Evolutionary conservation across 2,329 filamentous ascomycete species (phyloP), one percentile per base, ranked within the genome.

Genomic region (Talaromyces sp.): DNA sequence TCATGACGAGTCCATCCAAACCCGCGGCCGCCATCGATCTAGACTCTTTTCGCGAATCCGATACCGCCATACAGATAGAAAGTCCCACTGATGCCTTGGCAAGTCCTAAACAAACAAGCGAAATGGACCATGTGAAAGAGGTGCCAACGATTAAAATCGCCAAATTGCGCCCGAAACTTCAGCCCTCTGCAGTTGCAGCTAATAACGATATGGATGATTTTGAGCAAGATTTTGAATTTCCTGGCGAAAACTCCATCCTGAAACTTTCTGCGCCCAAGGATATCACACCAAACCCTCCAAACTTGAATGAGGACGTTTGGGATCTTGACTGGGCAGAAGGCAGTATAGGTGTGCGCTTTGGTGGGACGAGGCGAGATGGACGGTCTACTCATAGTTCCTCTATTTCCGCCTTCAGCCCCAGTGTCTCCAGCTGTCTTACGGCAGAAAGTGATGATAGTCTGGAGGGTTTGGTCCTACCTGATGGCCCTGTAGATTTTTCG

Each of bases 361-460:
- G 90, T 44, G 94, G 94, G 52, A 96, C 92, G 14, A 85, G 87
- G 66, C 87, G 91, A 68, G 91, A 94, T 70, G 85, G 83, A n/a
- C 87, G 86, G 47, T 93, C 91, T 56, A 87, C 88, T 69, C 87
- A 91, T 69, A 95, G 91, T 78, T 96, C 92, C 0, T 94, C 92
- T 18, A 87, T 89, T 40, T 96, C 93, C 44, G 91, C 91, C 31
- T 84, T 97, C 74, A 98, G 94, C 72, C 94, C 95, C 14, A 98
- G 93, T 73, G 85, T 96, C 61, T 91, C 92, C 23, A 98, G 94
- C 75, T 95, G 91, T 65, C 87, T 96, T 68, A 96, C 92, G 1
- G 85, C 87, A 9, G 95, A 97, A 78, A 98, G 93, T 71, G 94
- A 96, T 67, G 94, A 98, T 74, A 89, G 90, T 6, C 85, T 98